These are phyloP conservation scores for Starmerella stellata DNA, from an alignment of 805 yeast species.

Conservation along the genomic window DNA sequence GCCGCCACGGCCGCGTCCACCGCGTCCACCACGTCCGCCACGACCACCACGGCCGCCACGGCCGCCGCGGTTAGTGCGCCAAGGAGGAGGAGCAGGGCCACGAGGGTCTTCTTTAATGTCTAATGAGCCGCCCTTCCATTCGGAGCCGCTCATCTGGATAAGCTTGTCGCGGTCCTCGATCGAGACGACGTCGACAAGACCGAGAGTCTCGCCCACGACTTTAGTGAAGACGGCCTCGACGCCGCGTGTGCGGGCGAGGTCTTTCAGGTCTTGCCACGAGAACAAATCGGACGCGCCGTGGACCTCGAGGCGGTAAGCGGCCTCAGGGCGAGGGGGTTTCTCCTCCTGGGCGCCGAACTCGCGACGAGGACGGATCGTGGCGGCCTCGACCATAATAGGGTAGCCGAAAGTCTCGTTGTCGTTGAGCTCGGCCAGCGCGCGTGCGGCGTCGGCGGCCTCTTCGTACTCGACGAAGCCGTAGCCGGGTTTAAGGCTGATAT, in stretches of 20 bases:
- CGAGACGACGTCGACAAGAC: slow-evolving; percentile 77
- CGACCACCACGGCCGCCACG: slow-evolving; percentile 31
- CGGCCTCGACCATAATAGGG: slow-evolving; percentile 21
- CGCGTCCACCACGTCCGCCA: slow-evolving; percentile 29
- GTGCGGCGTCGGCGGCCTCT: slow-evolving; percentile 38
- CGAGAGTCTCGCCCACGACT: slow-evolving; percentile 23
- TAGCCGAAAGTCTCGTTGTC: slow-evolving; percentile 23
- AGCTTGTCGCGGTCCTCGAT: slow-evolving; percentile 82
- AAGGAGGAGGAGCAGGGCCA: slow-evolving; percentile 26
- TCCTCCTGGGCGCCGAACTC: slow-evolving; percentile 10
- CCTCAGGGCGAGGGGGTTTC: slow-evolving; percentile 13
- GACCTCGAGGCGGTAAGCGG: slow-evolving; percentile 17
- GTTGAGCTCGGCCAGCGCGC: slow-evolving; percentile 40
- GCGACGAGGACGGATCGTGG: slow-evolving; percentile 21
- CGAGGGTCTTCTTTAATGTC: slow-evolving; percentile 53
- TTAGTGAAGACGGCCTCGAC: slow-evolving; percentile 26
- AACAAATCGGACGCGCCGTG: slow-evolving; percentile 9
- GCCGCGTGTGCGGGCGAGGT: slow-evolving; percentile 45
- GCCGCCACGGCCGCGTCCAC: slow-evolving; percentile 16
- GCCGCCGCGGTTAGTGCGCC: slow-evolving; percentile 23
- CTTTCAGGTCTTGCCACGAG: slow-evolving; percentile 43
- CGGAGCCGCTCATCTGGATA: slow-evolving; percentile 61
- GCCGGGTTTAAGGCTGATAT: slow-evolving; percentile 39
- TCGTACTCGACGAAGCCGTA: slow-evolving; percentile 55
- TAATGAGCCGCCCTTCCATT: slow-evolving; percentile 48